These are phyloP conservation scores for Ramalina intermedia DNA, from an alignment of 495 filamentous ascomycete species.

Conservation along the genomic window DNA sequence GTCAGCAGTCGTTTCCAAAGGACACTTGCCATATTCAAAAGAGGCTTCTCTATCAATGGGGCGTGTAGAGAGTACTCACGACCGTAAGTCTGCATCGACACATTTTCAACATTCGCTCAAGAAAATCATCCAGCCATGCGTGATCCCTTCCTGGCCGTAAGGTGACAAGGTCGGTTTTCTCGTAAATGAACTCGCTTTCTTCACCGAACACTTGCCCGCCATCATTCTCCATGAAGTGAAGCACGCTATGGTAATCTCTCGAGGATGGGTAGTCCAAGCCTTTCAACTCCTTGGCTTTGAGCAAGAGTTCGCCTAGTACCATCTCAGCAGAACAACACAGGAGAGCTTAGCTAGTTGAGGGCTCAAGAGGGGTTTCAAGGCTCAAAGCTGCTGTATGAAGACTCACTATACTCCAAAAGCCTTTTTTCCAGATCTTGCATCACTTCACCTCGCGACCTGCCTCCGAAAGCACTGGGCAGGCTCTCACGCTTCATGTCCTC, in stretches of 20 bases:
- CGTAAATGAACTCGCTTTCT: slow-evolving; percentile 21
- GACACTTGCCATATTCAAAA: not conserved
- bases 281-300: slow-evolving; percentile 21
- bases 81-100: slow-evolving; percentile 14
- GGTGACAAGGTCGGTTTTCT: slow-evolving; percentile 28
- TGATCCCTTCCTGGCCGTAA: slow-evolving; percentile 24
- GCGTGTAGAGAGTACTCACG: slow-evolving; percentile 8
- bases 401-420: slow-evolving; percentile 23
- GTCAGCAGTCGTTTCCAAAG: not conserved
- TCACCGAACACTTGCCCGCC: slow-evolving; percentile 15
- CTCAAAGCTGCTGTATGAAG: no score
- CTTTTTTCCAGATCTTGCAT: slow-evolving; percentile 18
- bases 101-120: slow-evolving; percentile 19
- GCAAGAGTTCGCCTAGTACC: slow-evolving; percentile 19
- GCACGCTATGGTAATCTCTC: slow-evolving; percentile 24
- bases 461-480: not conserved
- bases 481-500: slow-evolving; percentile 1
- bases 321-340: not conserved
- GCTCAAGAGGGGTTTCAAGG: not conserved
- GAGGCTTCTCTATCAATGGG: not conserved
- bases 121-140: slow-evolving; percentile 23
- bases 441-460: slow-evolving; percentile 14
- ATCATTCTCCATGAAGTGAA: slow-evolving; percentile 21
- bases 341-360: not conserved
- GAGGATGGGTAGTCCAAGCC: slow-evolving; percentile 20